These are phyloP conservation scores for Entrophospora sp. DNA, from an alignment of 192 early-diverging fungal genomes.

Conservation along the genomic window DNA sequence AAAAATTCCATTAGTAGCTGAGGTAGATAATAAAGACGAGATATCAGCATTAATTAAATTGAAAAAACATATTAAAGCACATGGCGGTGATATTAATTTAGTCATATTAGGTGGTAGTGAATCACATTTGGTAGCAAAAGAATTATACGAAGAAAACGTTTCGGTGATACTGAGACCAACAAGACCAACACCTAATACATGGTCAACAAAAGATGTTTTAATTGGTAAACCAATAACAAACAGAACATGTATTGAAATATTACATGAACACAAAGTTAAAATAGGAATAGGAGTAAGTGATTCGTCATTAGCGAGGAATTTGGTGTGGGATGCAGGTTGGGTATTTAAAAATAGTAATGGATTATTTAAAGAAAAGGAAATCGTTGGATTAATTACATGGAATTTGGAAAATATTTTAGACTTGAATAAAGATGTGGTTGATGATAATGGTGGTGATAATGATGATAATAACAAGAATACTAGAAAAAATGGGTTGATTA, in stretches of 20 bases:
- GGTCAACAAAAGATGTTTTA: slow-evolving; percentile 51
- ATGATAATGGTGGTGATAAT: no score
- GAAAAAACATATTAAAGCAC: slow-evolving; percentile 36
- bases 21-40: slow-evolving; percentile 49
- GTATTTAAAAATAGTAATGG: slow-evolving; percentile 31
- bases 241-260: slow-evolving; percentile 41
- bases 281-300: slow-evolving; percentile 44
- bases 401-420: slow-evolving; percentile 61
- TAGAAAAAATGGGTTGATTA: slow-evolving; percentile 17
- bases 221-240: slow-evolving; percentile 44
- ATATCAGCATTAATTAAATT: slow-evolving; percentile 57
- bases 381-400: slow-evolving; percentile 61
- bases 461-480: neutral
- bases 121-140: slow-evolving; percentile 50
- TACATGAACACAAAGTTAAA: slow-evolving; percentile 52
- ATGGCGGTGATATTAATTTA: slow-evolving; percentile 32
- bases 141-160: slow-evolving; percentile 45
- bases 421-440: slow-evolving; percentile 17
- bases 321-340: slow-evolving; percentile 78
- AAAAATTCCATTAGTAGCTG: slow-evolving; percentile 40
- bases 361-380: slow-evolving; percentile 46
- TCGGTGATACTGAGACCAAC: slow-evolving; percentile 57
- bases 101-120: slow-evolving; percentile 60
- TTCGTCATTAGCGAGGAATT: slow-evolving; percentile 48
- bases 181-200: slow-evolving; percentile 53